Evolutionary conservation across 208 protist species (phyloP).

Genomic region (Trypanosoma vivax): DNA sequence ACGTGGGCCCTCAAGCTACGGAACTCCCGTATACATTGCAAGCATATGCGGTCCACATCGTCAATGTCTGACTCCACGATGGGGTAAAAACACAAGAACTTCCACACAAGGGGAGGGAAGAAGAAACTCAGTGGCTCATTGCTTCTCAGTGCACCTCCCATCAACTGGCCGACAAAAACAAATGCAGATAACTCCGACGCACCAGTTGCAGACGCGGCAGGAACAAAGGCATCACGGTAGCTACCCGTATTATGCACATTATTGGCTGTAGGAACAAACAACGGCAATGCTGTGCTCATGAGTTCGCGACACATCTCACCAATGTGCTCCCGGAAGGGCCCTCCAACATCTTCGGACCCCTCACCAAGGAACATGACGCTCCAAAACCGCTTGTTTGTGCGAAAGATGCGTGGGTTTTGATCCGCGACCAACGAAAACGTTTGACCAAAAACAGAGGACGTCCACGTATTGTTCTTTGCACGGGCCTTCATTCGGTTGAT

Average conservation of each 20-base stretch:
- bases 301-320: constrained; percentile 91
- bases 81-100: constrained; percentile 60
- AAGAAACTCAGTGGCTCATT: constrained; percentile 87
- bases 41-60: constrained; percentile 74
- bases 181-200: constrained; percentile 63
- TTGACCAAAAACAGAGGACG: constrained; percentile 84
- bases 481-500: constrained; percentile 79
- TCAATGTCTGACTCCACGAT: constrained; percentile 68
- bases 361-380: constrained; percentile 87
- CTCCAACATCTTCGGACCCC: constrained; percentile 91
- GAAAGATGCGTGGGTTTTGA: constrained; percentile 75
- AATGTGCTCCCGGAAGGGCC: constrained; percentile 90
- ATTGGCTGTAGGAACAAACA: constrained; percentile 91
- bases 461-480: constrained; percentile 25
- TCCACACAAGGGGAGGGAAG: constrained; percentile 91
- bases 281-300: constrained; percentile 64
- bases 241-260: constrained; percentile 77
- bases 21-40: constrained; percentile 84
- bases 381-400: constrained; percentile 84
- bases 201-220: constrained; percentile 56
- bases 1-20: constrained; percentile 27
- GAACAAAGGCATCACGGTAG: constrained; percentile 85
- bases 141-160: constrained; percentile 91
- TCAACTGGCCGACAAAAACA: constrained; percentile 90
- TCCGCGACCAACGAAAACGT: constrained; percentile 64